phyloP scores from a whole-genome alignment of 495 filamentous ascomycete genomes.

The Aspergillus coremiiformis region DNA sequence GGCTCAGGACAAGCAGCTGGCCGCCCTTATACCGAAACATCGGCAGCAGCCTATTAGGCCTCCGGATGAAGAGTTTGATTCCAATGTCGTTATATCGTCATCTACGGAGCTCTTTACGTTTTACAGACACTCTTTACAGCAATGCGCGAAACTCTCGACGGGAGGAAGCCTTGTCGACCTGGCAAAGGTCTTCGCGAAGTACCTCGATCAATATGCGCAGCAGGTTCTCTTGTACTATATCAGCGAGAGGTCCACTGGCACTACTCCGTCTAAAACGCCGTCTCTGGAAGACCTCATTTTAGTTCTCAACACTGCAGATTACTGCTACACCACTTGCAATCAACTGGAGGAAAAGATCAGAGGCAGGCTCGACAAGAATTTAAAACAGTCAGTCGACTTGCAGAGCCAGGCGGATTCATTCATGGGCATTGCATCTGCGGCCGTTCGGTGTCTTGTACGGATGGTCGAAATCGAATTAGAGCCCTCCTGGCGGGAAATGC shows the following conservation, averaged over 20 bases:
- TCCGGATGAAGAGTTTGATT: conserved; percentile 83
- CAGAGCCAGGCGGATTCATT: conserved; percentile 91
- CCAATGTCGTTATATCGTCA: conserved; percentile 82
- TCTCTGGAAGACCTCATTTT: conserved; percentile 70
- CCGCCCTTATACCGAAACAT: conserved; percentile 81
- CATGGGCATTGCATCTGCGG: conserved; percentile 87
- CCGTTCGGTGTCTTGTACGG: conserved; percentile 74
- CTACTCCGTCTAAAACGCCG: conserved; percentile 47
- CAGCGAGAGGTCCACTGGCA: conserved; percentile 46
- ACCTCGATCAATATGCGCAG: conserved; percentile 91
- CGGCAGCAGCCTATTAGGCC: conserved; percentile 73
- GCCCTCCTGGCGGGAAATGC: conserved; percentile 92
- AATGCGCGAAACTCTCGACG: conserved; percentile 93
- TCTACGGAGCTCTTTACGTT: conserved; percentile 97
- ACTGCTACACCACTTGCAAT: conserved; percentile 87
- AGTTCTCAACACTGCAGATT: conserved; percentile 93
- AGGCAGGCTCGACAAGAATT: conserved; percentile 69
- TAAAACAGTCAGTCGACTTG: conserved; percentile 70
- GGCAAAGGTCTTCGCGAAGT: conserved; percentile 78
- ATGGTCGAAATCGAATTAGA: conserved; percentile 78
- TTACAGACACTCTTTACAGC: conserved; percentile 81
- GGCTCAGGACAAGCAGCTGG: conserved; percentile 84
- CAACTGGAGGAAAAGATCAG: conserved; percentile 95
- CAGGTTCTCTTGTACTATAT: conserved; percentile 80
- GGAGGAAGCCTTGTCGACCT: conserved; percentile 80